Percentiles rank a stretch among this genome's conserved stretches.
Evolutionary conservation across 78 protist genomes (phyloP).

Genomic region (Guillardia theta): DNA sequence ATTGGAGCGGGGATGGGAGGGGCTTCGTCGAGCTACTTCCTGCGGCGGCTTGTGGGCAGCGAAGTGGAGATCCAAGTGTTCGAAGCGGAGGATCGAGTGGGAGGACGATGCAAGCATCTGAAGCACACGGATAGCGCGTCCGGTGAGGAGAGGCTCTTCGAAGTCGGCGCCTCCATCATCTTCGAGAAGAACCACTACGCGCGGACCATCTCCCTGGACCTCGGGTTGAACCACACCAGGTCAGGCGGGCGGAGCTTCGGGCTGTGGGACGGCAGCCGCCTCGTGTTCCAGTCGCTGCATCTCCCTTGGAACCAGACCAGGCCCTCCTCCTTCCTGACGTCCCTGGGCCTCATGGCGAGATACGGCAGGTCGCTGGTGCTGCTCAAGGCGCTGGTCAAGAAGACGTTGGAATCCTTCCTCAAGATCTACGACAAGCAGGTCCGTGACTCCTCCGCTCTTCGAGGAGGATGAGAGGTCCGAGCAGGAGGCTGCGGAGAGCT

Average conservation of each 20-base stretch:
- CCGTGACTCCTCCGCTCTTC: too few relatives aligned
- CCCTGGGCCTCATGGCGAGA: background rate
- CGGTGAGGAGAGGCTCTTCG: background rate
- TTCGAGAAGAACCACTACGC: background rate
- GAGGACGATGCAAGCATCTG: too few relatives aligned
- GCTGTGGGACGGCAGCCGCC: background rate
- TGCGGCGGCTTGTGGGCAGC: background rate
- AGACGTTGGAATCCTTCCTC: background rate
- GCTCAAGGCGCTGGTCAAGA: background rate
- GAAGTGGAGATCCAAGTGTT: background rate
- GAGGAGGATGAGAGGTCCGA: too few relatives aligned
- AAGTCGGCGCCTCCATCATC: background rate
- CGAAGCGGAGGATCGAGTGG: background rate
- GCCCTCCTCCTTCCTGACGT: background rate
- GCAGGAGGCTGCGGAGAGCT: too few relatives aligned
- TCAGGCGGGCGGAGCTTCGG: background rate
- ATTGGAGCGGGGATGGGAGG: background rate
- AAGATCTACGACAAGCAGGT: background rate
- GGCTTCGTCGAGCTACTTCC: background rate
- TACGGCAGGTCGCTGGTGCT: background rate
- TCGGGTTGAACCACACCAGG: background rate
- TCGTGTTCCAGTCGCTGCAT: background rate
- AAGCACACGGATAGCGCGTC: background rate
- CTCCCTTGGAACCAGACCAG: too few relatives aligned
- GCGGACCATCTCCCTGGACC: background rate